A percentile compares a stretch with the other conserved stretches of the same genome.
Evolutionary conservation across 1,139 yeast species (phyloP).

Genomic region (Yamadazyma siamensis): DNA sequence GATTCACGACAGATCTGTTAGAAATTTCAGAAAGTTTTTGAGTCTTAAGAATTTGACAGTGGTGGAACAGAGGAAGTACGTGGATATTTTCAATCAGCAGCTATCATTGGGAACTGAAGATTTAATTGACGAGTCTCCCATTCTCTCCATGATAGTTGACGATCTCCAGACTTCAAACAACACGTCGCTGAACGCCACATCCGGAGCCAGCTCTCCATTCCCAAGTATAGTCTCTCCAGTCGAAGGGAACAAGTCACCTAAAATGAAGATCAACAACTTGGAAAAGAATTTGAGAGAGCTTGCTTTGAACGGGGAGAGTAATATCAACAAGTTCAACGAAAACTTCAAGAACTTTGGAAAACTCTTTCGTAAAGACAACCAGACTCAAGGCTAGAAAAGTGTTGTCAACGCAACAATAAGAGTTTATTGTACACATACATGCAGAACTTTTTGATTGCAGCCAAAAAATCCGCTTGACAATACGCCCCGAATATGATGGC

Average conservation of each 20-base stretch:
- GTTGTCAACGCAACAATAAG: too few relatives aligned
- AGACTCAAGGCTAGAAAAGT: background rate
- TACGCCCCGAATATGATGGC: too few relatives aligned
- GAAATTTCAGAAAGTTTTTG: slow-evolving; percentile 63
- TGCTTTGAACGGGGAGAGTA: slow-evolving; percentile 50
- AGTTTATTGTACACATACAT: background rate
- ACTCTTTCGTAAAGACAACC: slow-evolving; percentile 48
- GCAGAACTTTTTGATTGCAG: too few relatives aligned
- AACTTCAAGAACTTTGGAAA: slow-evolving; percentile 57
- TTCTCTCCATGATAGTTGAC: slow-evolving; percentile 11
- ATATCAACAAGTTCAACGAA: slow-evolving; percentile 57
- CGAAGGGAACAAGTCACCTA: slow-evolving; percentile 24
- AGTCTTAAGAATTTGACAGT: slow-evolving; percentile 50
- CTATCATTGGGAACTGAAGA: slow-evolving; percentile 47
- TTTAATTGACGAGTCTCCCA: slow-evolving; percentile 17
- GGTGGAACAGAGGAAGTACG: slow-evolving; percentile 48
- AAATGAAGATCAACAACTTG: slow-evolving; percentile 45
- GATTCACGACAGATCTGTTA: slow-evolving; percentile 61
- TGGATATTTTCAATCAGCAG: slow-evolving; percentile 61
- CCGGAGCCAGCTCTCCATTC: slow-evolving; percentile 11
- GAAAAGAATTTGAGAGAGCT: slow-evolving; percentile 57
- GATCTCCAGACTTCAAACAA: slow-evolving; percentile 2
- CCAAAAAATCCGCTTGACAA: too few relatives aligned
- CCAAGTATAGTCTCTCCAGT: slow-evolving; percentile 10
- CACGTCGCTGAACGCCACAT: slow-evolving; percentile 4